Conservation (phyloP, 1,139 yeast genomes). For the Geotrichum fermentans region DNA sequence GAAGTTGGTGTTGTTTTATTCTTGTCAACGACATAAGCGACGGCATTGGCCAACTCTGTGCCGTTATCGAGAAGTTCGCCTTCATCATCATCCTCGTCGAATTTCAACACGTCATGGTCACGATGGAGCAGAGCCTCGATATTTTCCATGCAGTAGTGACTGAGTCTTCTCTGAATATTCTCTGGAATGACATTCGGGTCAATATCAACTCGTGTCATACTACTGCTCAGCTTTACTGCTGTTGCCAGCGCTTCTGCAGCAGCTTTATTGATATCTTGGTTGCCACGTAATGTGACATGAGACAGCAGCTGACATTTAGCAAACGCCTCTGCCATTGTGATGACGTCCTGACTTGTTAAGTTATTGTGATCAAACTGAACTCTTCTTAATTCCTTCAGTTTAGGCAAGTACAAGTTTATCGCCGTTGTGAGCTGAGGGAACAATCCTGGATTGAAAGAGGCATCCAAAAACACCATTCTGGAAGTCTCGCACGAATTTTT, state of each 20-base stretch:
- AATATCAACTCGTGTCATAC: conserved; percentile 65
- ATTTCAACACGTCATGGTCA: conserved; percentile 34
- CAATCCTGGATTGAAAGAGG: conserved; percentile 65
- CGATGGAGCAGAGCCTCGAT: conserved; percentile 48
- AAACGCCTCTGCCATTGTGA: conserved; percentile 64
- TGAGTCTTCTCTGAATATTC: conserved; percentile 69
- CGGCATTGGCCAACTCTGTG: conserved; percentile 31
- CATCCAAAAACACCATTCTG: conserved; percentile 65
- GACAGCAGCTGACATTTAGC: conserved; percentile 64
- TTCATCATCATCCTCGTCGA: conserved; percentile 34
- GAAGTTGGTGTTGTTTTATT: conserved; percentile 21
- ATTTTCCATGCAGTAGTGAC: conserved; percentile 75
- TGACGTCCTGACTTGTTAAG: conserved; percentile 56
- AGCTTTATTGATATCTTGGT: conserved; percentile 50
- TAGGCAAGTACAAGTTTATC: conserved; percentile 59
- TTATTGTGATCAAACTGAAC: conserved; percentile 75
- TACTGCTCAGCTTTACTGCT: conserved; percentile 60
- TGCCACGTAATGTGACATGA: conserved; percentile 73
- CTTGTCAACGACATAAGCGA: conserved; percentile 29
- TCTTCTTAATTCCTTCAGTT: conserved; percentile 59
- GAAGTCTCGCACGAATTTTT: conserved; percentile 48
- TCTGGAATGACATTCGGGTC: conserved; percentile 67
- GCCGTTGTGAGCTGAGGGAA: conserved; percentile 68
- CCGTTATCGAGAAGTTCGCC: conserved; percentile 31
- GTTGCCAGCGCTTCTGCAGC: conserved; percentile 66